Evolutionary conservation across 352 stramenopile species (phyloP).

Genomic region (Globisporangium mamillatum): DNA sequence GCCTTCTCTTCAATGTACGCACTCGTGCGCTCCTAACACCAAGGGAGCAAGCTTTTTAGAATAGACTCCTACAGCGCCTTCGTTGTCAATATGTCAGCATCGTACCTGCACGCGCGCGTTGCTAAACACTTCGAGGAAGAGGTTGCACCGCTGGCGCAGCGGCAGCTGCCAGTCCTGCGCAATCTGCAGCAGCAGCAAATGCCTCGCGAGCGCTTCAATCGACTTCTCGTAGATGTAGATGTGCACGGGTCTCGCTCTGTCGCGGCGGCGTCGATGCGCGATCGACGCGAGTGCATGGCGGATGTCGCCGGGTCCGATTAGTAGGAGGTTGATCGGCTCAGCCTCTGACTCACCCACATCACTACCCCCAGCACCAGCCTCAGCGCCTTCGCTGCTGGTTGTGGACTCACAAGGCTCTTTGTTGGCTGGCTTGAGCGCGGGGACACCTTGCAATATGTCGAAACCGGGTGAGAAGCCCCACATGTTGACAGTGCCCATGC

Average conservation of each 20-base stretch:
- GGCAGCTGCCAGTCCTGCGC: slow-evolving; percentile 86
- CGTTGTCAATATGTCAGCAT: neutral
- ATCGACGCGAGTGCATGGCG: slow-evolving; percentile 68
- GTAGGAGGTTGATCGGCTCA: slow-evolving; percentile 49
- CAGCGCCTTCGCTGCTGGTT: neutral
- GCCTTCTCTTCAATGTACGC: slow-evolving; percentile 80
- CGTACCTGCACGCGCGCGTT: slow-evolving; percentile 85
- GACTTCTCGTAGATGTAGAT: slow-evolving; percentile 90
- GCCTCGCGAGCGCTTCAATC: slow-evolving; percentile 82
- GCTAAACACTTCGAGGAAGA: slow-evolving; percentile 93
- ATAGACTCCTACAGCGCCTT: neutral
- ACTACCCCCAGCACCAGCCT: slow-evolving; percentile 14
- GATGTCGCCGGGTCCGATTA: slow-evolving; percentile 72
- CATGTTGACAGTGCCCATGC: slow-evolving; percentile 80
- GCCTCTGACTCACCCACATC: neutral
- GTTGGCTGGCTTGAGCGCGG: neutral
- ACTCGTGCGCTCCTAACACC: slow-evolving; percentile 67
- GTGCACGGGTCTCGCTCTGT: slow-evolving; percentile 44
- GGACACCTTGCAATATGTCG: slow-evolving; percentile 39
- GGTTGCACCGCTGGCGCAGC: slow-evolving; percentile 84
- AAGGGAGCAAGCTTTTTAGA: neutral
- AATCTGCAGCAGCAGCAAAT: slow-evolving; percentile 88
- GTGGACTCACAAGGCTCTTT: neutral
- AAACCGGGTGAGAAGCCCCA: slow-evolving; percentile 85
- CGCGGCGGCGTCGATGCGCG: slow-evolving; percentile 38